These are phyloP conservation scores for Zymoseptoria pseudotritici DNA, from an alignment of 2,329 filamentous ascomycete genomes.

Conservation along the genomic window DNA sequence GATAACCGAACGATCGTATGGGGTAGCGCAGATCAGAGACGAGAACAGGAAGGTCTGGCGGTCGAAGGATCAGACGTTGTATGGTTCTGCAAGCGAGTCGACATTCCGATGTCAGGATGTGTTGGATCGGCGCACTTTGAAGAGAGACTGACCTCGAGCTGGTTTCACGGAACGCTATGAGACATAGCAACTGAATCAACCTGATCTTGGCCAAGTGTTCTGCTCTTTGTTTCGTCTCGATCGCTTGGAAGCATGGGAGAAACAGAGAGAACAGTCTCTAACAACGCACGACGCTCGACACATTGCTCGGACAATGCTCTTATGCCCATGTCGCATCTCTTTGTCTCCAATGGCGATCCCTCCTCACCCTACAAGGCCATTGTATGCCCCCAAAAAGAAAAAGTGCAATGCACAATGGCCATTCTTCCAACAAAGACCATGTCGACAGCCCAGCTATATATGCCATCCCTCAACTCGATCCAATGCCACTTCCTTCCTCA, in stretches of 20 bases:
- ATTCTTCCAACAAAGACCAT: background rate
- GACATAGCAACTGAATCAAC: no score
- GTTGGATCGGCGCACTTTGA: background rate
- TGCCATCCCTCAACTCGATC: background rate
- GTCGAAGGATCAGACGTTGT: background rate
- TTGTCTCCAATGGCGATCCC: background rate
- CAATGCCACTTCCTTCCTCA: background rate
- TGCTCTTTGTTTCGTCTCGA: background rate
- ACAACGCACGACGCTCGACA: background rate
- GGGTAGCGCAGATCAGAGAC: background rate
- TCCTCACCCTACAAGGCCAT: background rate
- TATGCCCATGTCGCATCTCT: background rate
- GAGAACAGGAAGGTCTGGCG: background rate
- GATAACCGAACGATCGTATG: background rate
- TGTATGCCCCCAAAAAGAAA: background rate
- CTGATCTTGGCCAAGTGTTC: background rate
- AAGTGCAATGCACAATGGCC: background rate
- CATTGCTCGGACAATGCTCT: background rate
- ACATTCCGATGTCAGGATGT: background rate
- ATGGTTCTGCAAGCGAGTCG: background rate
- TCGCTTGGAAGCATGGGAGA: background rate
- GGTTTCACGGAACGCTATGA: no score
- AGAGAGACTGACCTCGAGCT: no score
- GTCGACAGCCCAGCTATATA: background rate
- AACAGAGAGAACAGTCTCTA: background rate